phyloP scores from a whole-genome alignment of 768 basidiomycete genomes.

The Lepiota subincarnata region DNA sequence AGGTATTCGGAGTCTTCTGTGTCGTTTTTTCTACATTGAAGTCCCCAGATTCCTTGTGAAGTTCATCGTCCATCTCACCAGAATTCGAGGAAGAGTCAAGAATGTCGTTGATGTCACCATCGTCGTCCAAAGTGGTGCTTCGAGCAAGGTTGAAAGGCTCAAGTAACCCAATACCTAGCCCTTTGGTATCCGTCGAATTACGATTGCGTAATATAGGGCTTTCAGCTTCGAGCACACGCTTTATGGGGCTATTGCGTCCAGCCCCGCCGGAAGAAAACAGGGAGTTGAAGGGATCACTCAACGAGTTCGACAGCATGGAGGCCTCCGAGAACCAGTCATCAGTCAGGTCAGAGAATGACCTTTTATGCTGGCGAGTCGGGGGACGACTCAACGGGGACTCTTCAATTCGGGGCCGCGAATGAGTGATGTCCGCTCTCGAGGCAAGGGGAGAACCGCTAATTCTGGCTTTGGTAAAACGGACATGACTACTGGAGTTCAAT shows the following conservation, averaged over 20 bases:
- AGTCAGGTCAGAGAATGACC: constrained; percentile 30
- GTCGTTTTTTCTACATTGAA: neutral
- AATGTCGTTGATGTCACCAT: constrained; percentile 30
- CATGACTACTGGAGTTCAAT: constrained; percentile 34
- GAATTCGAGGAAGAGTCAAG: constrained; percentile 25
- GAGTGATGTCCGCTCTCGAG: neutral
- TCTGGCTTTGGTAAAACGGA: constrained; percentile 29
- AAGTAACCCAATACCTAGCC: constrained; percentile 50
- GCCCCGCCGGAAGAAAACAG: constrained; percentile 28
- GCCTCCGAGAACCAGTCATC: constrained; percentile 41
- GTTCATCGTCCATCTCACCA: constrained; percentile 27
- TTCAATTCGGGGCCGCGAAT: constrained; percentile 27
- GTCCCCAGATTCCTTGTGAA: constrained; percentile 11
- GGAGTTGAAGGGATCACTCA: constrained; percentile 40
- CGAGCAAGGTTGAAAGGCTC: constrained; percentile 50
- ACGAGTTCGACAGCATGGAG: constrained; percentile 38
- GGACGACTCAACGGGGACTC: constrained; percentile 42
- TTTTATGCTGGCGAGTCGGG: constrained; percentile 26
- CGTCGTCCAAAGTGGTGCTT: constrained; percentile 22
- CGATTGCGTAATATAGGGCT: constrained; percentile 53
- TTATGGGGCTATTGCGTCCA: constrained; percentile 22
- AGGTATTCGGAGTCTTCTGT: constrained; percentile 1
- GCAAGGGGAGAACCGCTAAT: constrained; percentile 18
- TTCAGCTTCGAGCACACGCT: constrained; percentile 34
- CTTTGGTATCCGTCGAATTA: constrained; percentile 30